These are phyloP conservation scores for Angomonas ambiguus DNA, from an alignment of 208 protist genomes.

Conservation along the genomic window DNA sequence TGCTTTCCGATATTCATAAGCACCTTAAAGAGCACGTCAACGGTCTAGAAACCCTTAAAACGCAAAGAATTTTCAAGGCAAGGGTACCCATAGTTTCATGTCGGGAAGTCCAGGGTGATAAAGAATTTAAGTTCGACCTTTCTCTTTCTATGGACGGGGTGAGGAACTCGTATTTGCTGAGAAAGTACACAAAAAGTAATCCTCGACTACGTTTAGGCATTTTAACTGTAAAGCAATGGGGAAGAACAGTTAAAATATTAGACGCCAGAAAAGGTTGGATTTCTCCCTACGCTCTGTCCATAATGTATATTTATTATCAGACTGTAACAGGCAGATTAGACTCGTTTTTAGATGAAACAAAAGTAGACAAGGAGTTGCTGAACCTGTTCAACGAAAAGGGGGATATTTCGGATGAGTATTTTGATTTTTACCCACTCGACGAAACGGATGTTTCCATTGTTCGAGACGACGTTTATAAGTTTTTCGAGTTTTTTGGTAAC, in stretches of 20 bases:
- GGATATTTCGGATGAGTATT: constrained; percentile 12
- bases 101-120: constrained; percentile 6
- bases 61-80: constrained; percentile 71
- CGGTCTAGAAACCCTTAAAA: constrained; percentile 17
- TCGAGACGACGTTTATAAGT: constrained; percentile 41
- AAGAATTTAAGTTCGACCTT: constrained; percentile 56
- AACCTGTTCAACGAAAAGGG: not conserved
- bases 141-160: constrained; percentile 66
- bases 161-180: constrained; percentile 62
- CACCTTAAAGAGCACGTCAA: constrained; percentile 25
- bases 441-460: constrained; percentile 25
- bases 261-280: constrained; percentile 75
- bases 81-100: constrained; percentile 66
- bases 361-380: not conserved
- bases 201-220: constrained; percentile 48
- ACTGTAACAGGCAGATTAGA: constrained; percentile 25
- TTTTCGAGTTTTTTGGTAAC: constrained; percentile 57
- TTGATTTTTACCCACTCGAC: constrained; percentile 22
- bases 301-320: constrained; percentile 82
- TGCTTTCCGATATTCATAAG: constrained; percentile 40
- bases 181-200: constrained; percentile 58
- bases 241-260: constrained; percentile 51
- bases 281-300: constrained; percentile 77
- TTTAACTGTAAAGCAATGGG: constrained; percentile 66
- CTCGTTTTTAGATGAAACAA: constrained; percentile 27